Evolutionary conservation across 1,284 basidiomycete genomes (phyloP).

Genomic region (Ganoderma sinense): DNA sequence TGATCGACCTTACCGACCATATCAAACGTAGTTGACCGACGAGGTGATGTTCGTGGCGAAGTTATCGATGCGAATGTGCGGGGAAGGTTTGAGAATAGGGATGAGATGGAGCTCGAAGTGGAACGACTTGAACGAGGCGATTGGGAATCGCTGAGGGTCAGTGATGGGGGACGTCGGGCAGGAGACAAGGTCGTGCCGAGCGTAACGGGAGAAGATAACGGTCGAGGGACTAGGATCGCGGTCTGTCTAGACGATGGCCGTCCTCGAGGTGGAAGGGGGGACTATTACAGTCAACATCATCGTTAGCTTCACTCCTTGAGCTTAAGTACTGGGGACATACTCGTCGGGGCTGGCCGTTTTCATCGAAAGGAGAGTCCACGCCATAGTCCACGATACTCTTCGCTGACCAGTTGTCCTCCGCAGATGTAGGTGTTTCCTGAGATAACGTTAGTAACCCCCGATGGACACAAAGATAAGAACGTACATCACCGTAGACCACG

Average conservation of each 20-base stretch:
- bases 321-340: conserved; percentile 5
- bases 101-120: conserved; percentile 25
- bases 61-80: conserved; percentile 25
- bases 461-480: not conserved
- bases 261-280: conserved; percentile 8
- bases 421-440: conserved; percentile 23
- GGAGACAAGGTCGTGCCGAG: conserved; percentile 3
- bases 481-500: conserved; percentile 24
- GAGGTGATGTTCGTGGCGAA: conserved; percentile 25
- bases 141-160: conserved; percentile 16
- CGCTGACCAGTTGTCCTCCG: conserved; percentile 28
- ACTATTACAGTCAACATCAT: not conserved
- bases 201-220: conserved; percentile 26
- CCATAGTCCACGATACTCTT: conserved; percentile 29
- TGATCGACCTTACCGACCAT: conserved; percentile 27
- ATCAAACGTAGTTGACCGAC: conserved; percentile 21
- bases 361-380: conserved; percentile 16
- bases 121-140: conserved; percentile 26
- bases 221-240: conserved; percentile 22
- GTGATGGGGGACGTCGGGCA: conserved; percentile 24
- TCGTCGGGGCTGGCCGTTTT: conserved; percentile 7
- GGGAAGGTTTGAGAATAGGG: conserved; percentile 28
- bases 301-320: not conserved
- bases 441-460: not conserved
- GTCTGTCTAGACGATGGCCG: conserved; percentile 21